phyloP scores from a whole-genome alignment of 768 basidiomycete species.

The Suillus occidentalis region DNA sequence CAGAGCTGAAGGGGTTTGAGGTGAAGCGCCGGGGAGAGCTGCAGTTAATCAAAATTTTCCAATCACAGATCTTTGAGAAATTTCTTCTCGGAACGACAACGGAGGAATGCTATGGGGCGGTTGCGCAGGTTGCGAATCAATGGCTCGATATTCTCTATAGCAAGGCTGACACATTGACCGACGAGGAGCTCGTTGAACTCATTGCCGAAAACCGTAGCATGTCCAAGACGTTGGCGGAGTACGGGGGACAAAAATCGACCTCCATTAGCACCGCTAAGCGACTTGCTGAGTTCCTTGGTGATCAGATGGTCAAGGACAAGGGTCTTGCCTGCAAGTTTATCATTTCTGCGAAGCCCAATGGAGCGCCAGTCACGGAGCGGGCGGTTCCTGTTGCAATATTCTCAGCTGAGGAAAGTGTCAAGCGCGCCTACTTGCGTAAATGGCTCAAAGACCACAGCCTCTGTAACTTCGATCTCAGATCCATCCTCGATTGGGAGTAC shows the following conservation, averaged over 20 bases:
- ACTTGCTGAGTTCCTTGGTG: constrained; percentile 94
- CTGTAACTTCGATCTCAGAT: constrained; percentile 84
- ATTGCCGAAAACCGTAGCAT: constrained; percentile 99
- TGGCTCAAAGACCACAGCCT: constrained; percentile 96
- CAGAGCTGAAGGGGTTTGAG: constrained; percentile 98
- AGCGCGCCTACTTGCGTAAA: constrained; percentile 86
- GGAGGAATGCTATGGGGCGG: constrained; percentile 93
- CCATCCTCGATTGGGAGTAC: constrained; percentile 97
- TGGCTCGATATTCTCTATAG: constrained; percentile 97
- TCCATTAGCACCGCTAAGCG: constrained; percentile 96
- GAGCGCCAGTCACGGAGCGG: constrained; percentile 95
- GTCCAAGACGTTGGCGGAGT: constrained; percentile 95
- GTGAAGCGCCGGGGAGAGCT: constrained; percentile 97
- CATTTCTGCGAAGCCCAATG: constrained; percentile 90
- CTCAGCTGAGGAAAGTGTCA: constrained; percentile 90
- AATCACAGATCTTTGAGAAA: constrained; percentile 96
- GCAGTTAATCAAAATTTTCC: constrained; percentile 99
- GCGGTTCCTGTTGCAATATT: constrained; percentile 98
- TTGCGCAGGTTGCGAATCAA: constrained; percentile 90
- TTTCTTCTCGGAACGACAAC: constrained; percentile 92
- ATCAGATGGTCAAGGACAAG: constrained; percentile 99
- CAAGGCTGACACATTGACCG: constrained; percentile 77
- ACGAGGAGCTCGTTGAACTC: constrained; percentile 94
- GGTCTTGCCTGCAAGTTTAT: constrained; percentile 99
- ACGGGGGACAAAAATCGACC: constrained; percentile 95